Conservation (phyloP, 805 yeast genomes). For the Yamadazyma nakazawae region DNA sequence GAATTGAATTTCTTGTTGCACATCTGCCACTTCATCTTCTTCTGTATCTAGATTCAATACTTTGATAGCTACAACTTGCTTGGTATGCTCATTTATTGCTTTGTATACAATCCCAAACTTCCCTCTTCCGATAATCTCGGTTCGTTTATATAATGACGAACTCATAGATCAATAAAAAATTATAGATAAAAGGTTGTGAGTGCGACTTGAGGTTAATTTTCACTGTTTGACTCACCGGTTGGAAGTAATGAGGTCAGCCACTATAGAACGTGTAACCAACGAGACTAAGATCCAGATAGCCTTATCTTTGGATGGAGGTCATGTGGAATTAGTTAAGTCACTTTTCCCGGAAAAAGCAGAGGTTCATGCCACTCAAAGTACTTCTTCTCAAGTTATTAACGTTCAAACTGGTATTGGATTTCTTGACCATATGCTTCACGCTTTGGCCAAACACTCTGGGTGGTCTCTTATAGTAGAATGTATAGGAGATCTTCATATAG, state of each 20-base stretch:
- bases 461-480: conserved; percentile 92
- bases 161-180: conserved; percentile 32
- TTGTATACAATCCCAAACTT: conserved; percentile 96
- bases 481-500: conserved; percentile 91
- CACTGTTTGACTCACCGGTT: neutral
- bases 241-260: conserved; percentile 30
- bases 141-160: conserved; percentile 45
- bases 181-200: too few relatives aligned
- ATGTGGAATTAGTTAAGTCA: conserved; percentile 58
- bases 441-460: conserved; percentile 93
- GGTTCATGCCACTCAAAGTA: conserved; percentile 65
- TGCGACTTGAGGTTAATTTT: too few relatives aligned
- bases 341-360: conserved; percentile 37
- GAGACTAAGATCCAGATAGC: conserved; percentile 92
- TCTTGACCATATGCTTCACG: conserved; percentile 96
- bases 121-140: conserved; percentile 93
- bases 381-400: conserved; percentile 68
- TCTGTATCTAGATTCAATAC: conserved; percentile 88
- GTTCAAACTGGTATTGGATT: conserved; percentile 94
- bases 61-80: conserved; percentile 86
- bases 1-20: conserved; percentile 88
- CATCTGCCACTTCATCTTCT: conserved; percentile 92
- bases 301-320: conserved; percentile 81
- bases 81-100: conserved; percentile 67
- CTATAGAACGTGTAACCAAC: conserved; percentile 72